A percentile compares a stretch with the other conserved stretches of the same genome.
Conservation (phyloP, 352 stramenopile species). For the Globisporangium viniferum region DNA sequence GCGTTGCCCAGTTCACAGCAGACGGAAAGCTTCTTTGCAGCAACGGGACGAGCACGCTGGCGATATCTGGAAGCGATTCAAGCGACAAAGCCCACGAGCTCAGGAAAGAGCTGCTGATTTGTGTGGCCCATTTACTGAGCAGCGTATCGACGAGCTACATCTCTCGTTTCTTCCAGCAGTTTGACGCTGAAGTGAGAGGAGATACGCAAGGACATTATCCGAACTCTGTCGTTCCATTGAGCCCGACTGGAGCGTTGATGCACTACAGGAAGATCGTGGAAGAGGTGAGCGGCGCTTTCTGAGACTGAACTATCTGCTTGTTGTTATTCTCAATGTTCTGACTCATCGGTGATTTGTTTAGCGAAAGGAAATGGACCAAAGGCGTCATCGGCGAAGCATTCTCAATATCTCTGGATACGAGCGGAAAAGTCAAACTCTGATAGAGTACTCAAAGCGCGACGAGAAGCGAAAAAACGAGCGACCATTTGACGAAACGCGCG, state of each 20-base stretch:
- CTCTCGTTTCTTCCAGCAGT: slow-evolving; percentile 39
- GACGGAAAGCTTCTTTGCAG: slow-evolving; percentile 41
- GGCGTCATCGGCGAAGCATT: slow-evolving; percentile 9
- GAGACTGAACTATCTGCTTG: neutral
- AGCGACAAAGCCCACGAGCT: slow-evolving; percentile 27
- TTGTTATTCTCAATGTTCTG: neutral
- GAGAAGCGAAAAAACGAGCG: neutral
- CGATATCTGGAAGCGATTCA: neutral
- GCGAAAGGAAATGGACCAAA: slow-evolving; percentile 7
- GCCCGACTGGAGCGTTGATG: slow-evolving; percentile 38
- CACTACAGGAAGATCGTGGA: slow-evolving; percentile 46
- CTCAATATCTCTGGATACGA: slow-evolving; percentile 4
- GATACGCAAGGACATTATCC: neutral
- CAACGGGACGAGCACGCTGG: neutral
- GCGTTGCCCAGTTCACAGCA: slow-evolving; percentile 45
- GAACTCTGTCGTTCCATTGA: slow-evolving; percentile 20
- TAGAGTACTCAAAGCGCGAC: neutral
- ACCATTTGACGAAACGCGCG: slow-evolving; percentile 45
- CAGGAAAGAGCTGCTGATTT: slow-evolving; percentile 63
- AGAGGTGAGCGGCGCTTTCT: slow-evolving; percentile 25
- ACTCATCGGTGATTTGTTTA: neutral
- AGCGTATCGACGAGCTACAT: slow-evolving; percentile 48
- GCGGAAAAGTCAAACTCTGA: neutral
- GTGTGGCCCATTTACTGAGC: slow-evolving; percentile 55
- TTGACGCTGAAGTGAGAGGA: neutral